These are phyloP conservation scores for Grosmannia serpens DNA, from an alignment of 2,329 filamentous ascomycete species.

Conservation along the genomic window DNA sequence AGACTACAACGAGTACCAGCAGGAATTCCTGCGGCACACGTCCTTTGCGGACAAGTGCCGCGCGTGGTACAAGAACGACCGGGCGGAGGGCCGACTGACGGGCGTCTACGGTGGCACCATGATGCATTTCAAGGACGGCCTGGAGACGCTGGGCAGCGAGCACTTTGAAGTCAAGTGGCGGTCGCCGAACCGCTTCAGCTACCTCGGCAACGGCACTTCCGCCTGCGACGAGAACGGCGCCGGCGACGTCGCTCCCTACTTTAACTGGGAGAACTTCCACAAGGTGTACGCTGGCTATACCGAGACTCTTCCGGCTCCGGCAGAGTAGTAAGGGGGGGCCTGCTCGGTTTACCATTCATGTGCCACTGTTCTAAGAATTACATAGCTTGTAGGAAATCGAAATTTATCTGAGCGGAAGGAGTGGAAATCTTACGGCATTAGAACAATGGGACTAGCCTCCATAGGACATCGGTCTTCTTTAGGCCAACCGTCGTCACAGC, in stretches of 20 bases:
- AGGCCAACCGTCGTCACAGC: no score
- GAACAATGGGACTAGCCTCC: no score
- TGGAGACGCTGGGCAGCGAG: not conserved
- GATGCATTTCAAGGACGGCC: not conserved
- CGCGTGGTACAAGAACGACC: slow-evolving; percentile 23
- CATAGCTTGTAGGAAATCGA: no score
- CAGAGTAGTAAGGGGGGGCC: not conserved
- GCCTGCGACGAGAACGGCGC: not conserved
- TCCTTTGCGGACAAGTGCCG: slow-evolving; percentile 18
- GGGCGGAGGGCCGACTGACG: not conserved
- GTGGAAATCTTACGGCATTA: no score
- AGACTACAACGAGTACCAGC: slow-evolving; percentile 15
- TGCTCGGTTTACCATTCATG: no score
- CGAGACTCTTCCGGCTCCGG: not conserved
- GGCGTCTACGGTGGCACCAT: not conserved
- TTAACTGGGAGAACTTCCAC: not conserved
- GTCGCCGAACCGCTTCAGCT: not conserved
- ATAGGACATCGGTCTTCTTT: no score
- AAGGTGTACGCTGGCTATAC: not conserved
- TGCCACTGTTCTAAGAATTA: no score
- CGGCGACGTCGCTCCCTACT: not conserved
- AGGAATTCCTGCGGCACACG: slow-evolving; percentile 18
- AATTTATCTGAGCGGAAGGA: no score
- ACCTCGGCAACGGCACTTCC: not conserved
- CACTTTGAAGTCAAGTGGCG: not conserved